A percentile compares a stretch with the other conserved stretches of the same genome.
These are phyloP conservation scores for Epichloe uncinata DNA, from an alignment of 2,329 filamentous ascomycete genomes.

Conservation along the genomic window DNA sequence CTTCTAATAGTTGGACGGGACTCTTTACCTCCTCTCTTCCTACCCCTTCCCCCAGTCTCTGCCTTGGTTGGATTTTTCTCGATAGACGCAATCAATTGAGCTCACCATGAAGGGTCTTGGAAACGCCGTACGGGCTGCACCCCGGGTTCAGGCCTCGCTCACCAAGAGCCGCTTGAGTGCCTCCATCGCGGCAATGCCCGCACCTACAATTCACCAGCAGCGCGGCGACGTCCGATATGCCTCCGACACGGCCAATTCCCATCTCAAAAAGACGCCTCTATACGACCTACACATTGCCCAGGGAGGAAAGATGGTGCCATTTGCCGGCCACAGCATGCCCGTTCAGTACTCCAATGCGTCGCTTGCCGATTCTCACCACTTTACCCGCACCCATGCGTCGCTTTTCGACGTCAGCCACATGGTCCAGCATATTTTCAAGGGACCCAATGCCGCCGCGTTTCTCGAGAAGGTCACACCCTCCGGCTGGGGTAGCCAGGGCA, in stretches of 20 bases:
- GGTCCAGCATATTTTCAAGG: conserved; percentile 79
- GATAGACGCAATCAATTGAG: not conserved
- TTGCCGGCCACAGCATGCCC: conserved; percentile 86
- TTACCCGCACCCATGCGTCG: conserved; percentile 77
- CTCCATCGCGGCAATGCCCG: conserved; percentile 6
- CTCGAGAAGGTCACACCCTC: conserved; percentile 76
- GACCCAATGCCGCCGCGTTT: conserved; percentile 67
- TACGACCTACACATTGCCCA: conserved; percentile 66
- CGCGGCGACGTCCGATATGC: conserved; percentile 15
- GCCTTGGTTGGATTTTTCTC: not conserved
- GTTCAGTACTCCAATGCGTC: conserved; percentile 71
- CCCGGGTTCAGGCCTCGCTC: conserved; percentile 12
- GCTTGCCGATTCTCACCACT: conserved; percentile 75
- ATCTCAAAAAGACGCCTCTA: conserved; percentile 49
- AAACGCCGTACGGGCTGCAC: conserved; percentile 18
- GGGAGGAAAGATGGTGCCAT: conserved; percentile 92
- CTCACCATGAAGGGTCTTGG: conserved; percentile 19
- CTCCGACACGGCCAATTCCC: conserved; percentile 7
- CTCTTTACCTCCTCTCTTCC: conserved; percentile 4
- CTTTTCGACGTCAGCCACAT: conserved; percentile 96
- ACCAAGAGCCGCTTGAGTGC: not conserved
- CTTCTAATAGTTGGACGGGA: conserved; percentile 2
- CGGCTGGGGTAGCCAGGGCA: conserved; percentile 47
- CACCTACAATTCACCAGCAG: conserved; percentile 4
- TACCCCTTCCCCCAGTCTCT: not conserved